These are phyloP conservation scores for Phytophthora hybrid DNA, from an alignment of 352 stramenopile genomes.

Conservation along the genomic window DNA sequence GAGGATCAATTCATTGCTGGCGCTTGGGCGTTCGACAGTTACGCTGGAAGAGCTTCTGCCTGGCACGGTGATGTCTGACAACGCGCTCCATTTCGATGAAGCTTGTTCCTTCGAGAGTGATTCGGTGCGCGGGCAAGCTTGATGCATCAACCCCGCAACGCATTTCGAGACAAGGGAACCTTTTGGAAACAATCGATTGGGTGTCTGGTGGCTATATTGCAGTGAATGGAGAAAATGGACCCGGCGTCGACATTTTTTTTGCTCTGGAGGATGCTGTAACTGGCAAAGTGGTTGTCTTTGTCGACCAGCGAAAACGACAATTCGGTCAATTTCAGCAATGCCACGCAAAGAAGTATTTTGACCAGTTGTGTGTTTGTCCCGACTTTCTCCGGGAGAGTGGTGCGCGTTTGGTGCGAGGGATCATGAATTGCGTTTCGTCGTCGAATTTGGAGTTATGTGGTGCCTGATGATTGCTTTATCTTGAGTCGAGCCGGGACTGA, in stretches of 20 bases:
- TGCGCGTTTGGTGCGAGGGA: conserved; percentile 11
- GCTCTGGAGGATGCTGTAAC: conserved; percentile 35
- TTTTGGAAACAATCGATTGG: conserved; percentile 6
- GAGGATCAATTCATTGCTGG: conserved; percentile 39
- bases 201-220: conserved; percentile 29
- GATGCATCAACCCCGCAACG: conserved; percentile 2
- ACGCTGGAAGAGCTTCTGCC: conserved; percentile 21
- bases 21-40: conserved; percentile 35
- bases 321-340: conserved; percentile 15
- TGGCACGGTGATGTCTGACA: background rate
- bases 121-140: background rate
- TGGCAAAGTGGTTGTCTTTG: conserved; percentile 1
- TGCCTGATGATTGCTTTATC: conserved; percentile 7
- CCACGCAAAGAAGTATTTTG: conserved; percentile 9
- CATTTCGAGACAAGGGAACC: conserved; percentile 4
- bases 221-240: conserved; percentile 35
- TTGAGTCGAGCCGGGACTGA: conserved; percentile 34
- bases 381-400: conserved; percentile 8
- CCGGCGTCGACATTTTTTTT: conserved; percentile 43
- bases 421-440: background rate
- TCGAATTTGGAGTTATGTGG: conserved; percentile 6
- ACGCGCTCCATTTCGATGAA: background rate
- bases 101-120: conserved; percentile 11
- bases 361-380: conserved; percentile 8
- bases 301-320: conserved; percentile 17